Percentiles rank a stretch among this genome's conserved stretches.
phyloP scores from a whole-genome alignment of 345 rosid species.

The Syzygium jambos region DNA sequence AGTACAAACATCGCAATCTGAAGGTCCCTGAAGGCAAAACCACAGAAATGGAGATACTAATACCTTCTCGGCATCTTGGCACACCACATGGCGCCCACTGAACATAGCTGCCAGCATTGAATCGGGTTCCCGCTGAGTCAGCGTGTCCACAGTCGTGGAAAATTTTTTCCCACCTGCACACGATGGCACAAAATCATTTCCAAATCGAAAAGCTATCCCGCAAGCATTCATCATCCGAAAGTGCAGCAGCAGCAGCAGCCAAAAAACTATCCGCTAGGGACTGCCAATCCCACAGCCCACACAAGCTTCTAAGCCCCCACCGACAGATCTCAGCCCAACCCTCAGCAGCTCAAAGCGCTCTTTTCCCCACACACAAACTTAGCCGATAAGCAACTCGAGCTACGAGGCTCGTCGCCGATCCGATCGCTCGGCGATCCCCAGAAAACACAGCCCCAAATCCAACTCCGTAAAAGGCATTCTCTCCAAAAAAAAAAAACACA shows the following conservation, averaged over 20 bases:
- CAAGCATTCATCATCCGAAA: not conserved
- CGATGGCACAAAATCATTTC: not conserved
- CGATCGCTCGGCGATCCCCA: not conserved
- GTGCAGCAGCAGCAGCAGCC: not conserved
- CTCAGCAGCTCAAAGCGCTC: not conserved
- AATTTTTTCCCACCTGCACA: slow-evolving; percentile 77
- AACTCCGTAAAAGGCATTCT: not conserved
- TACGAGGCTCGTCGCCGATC: not conserved
- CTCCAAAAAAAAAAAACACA: not conserved
- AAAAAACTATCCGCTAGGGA: not conserved
- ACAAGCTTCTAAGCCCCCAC: not conserved
- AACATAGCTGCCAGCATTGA: slow-evolving; percentile 96
- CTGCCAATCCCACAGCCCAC: not conserved
- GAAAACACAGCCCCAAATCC: not conserved
- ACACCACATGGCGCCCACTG: slow-evolving; percentile 69
- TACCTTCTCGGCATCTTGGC: slow-evolving; percentile 53
- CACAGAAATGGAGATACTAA: not conserved
- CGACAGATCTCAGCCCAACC: not conserved
- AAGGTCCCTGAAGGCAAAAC: not conserved
- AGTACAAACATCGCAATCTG: not conserved
- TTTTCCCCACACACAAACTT: not conserved
- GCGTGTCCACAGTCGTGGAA: slow-evolving; percentile 66
- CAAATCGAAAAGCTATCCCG: not conserved
- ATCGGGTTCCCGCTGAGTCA: slow-evolving; percentile 82
- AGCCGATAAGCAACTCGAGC: not conserved